Evolutionary conservation across 805 yeast species (phyloP), one percentile per base, ranked within the genome.

Genomic region (Nakazawaea populi): DNA sequence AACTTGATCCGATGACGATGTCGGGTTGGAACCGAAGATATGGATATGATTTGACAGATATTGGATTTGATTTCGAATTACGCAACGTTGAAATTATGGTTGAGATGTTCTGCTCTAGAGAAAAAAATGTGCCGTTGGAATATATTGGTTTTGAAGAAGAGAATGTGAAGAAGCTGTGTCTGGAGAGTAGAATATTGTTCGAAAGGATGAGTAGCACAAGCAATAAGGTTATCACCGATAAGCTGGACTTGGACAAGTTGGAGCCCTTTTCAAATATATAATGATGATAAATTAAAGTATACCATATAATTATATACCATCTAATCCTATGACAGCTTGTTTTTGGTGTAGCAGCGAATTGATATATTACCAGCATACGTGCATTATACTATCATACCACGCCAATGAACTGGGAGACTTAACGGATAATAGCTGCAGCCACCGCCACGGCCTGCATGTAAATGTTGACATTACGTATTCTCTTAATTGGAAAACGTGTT

Each of bases 1-100:
- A 48, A 27, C 34, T 48, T 34, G 44, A 48, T 8, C 52, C 52
- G 5, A 44, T 48, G 41, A 39, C 40, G 29, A 48, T 48, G 52
- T 35, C 34, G 5, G 52, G 47, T 12, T 48, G 52, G 52, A 44
- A 48, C 41, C 38, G 52, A 11, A 10, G 52, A n/a, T 48, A 48
- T 34, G 52, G 52, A 5, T 48, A 44, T 36, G 52, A 48, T 12
- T 44, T 48, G 29, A 48, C 52, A 9, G 52, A 48, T 44, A 38
- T 62, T 1, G 66, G 65, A 1, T 57, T 46, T 49, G 68, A 64
- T 54, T 57, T 58, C 31, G 68, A 64, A 47, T 46, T 55, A 12
- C 57, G 56, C 44, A 58, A 61, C 30, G 63, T 61, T 59, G 59
- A 62, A 39, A 50, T 56, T 1, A 53, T 64, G 54, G 46, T 58